Evolutionary conservation across 1,284 basidiomycete species (phyloP).

Genomic region (Fomitopsis betulina): DNA sequence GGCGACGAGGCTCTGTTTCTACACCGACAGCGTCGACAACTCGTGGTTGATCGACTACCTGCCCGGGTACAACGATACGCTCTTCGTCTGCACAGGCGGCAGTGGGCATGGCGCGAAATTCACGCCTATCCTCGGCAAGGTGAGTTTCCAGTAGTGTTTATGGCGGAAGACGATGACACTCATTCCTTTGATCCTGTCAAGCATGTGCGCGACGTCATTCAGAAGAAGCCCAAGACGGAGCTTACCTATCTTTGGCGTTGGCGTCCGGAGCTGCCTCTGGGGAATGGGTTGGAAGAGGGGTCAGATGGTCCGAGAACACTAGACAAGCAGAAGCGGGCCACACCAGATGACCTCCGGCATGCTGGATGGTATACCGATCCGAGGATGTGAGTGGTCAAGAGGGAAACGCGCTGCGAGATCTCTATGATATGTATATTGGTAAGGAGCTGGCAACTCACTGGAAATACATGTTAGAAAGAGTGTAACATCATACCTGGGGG

Average conservation of each 20-base stretch:
- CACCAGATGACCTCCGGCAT: slow-evolving; percentile 3
- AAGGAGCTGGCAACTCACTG: no score
- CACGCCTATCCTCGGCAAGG: slow-evolving; percentile 11
- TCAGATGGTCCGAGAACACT: slow-evolving; percentile 9
- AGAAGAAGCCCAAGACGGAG: slow-evolving; percentile 11
- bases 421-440: no score
- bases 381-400: no score
- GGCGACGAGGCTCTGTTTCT: slow-evolving; percentile 8
- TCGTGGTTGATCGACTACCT: slow-evolving; percentile 9
- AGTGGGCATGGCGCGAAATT: slow-evolving; percentile 11
- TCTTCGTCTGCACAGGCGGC: slow-evolving; percentile 9
- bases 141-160: background rate
- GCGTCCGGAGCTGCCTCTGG: slow-evolving; percentile 9
- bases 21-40: slow-evolving; percentile 11
- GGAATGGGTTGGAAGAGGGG: slow-evolving; percentile 8
- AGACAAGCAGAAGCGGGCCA: slow-evolving; percentile 7
- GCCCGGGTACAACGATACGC: slow-evolving; percentile 7
- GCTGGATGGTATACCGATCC: slow-evolving; percentile 5
- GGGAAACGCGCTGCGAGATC: background rate
- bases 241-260: slow-evolving; percentile 9
- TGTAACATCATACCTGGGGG: no score
- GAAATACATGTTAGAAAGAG: no score
- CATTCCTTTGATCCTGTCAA: background rate
- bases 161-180: background rate
- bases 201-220: slow-evolving; percentile 9